Base-by-base conservation (phyloP, 169 alveolate genomes). In the Eimeria praecox region DNA sequence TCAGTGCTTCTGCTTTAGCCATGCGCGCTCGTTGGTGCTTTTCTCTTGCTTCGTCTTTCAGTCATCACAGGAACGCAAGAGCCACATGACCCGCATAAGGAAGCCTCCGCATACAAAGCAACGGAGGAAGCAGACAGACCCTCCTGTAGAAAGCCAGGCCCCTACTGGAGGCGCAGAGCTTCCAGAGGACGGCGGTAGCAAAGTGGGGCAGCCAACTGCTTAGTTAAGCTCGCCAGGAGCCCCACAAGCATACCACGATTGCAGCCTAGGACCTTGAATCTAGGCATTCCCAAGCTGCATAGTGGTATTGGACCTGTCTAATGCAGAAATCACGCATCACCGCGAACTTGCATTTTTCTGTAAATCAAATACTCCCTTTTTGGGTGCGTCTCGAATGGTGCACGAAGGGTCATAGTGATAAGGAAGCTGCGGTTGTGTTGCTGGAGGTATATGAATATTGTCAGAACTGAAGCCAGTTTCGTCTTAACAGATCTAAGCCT, bases 21-120 rank as follows among this genome's bases (percentile, higher is more conserved):
- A 4, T 8, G 24, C 35, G 80, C 8, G 49, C 46, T 69, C 30
- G n/a, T 71, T 62, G 12, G 80, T 33, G 35, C 0, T 49, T 20
- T 42, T 80, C n/a, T 49, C 73, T n/a, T 87, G 90, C 27, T 16
- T 1, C 44, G 3, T n/a, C 44, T 49, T 35, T 24, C 90, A 77
- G 95, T 86, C 86, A 69, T 30, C 85, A 42, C 95, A 87, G 56
- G 93, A 94, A 66, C 85, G 95, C 14, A 92, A 87, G 73, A 52
- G 94, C 82, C 94, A 88, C 92, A 89, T 75, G 94, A 77, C 82
- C 92, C 95, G 95, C n/a, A 62, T 59, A 40, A 80, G 49, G 78
- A 77, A 73, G 66, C 95, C 92, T 22, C 69, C 71, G 52, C 95
- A 75, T 42, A 77, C 78, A 27, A 92, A 92, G 56, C 95, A 85